Base-by-base conservation (phyloP, 345 rosid genomes). In the Boechera retrofracta region DNA sequence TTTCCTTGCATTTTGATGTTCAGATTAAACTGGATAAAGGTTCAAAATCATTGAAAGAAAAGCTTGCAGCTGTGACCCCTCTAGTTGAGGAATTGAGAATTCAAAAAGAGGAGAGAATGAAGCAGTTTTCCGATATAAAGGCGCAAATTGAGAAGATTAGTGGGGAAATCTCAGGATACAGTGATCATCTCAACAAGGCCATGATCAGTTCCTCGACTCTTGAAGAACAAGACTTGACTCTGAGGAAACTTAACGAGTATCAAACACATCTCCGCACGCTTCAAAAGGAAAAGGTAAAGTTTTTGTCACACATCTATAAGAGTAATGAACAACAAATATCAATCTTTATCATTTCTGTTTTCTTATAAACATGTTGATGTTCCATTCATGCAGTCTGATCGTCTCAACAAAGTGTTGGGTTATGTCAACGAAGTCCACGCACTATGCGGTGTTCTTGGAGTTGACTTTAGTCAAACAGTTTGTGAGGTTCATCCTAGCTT, bases 401-500 rank as follows among this genome's bases (percentile, higher is more conserved):
- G 99, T 57, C 89, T 92, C 57, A 86, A 81, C 65, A 91, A 91
- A 81, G 98, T 89, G 62, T 88, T 92, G 82, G 85, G 83, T 16
- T 81, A 77, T 74, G 85, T 92, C 49, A 92, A 95, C 31, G 97
- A 92, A 83, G 98, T 87, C 35, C 99, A 95, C 75, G 73, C 86
- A 33, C 87, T 92, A 0, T 92, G 97, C 71, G 90, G 96, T 65
- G 91, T 95, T 74, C 89, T 95, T 21, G 97, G 94, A 51, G 71
- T 91, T 78, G 97, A 95, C 77, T 95, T 95, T 79, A 83, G 88
- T 41, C 89, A 86, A 80, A 86, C 88, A 1, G 94, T 95, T 62
- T 83, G 91, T 5, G 94, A 88, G 36, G 96, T 95, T 79, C 94
- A 95, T 82, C 99, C 99, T 15, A 95, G 98, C 76, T 87, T 95